These are phyloP conservation scores for Kwoniella shandongensis DNA, from an alignment of 768 basidiomycete species.

Conservation along the genomic window DNA sequence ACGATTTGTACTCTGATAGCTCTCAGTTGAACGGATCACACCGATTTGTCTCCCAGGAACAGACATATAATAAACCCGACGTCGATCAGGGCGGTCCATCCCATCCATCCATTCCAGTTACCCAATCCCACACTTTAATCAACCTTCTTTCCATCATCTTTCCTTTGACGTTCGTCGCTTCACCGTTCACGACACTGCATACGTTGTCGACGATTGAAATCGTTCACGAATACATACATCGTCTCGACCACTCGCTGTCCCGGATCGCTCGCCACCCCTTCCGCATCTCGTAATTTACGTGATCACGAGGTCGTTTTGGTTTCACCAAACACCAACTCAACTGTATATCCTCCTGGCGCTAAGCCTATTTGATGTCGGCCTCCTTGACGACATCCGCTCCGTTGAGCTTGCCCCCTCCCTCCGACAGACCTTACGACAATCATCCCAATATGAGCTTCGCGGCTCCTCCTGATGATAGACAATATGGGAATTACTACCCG, in stretches of 20 bases:
- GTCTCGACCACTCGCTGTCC: too few species aligned
- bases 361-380: conserved; percentile 15
- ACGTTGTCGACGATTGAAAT: too few species aligned
- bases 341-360: neutral
- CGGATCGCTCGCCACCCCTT: neutral
- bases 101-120: neutral
- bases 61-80: neutral
- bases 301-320: too few species aligned
- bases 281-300: too few species aligned
- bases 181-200: too few species aligned
- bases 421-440: conserved; percentile 17
- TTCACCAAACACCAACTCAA: too few species aligned
- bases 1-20: too few species aligned
- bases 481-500: conserved; percentile 22
- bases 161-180: too few species aligned
- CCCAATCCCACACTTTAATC: neutral
- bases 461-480: conserved; percentile 21
- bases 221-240: too few species aligned
- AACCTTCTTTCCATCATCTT: neutral
- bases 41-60: neutral
- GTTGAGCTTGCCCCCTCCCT: conserved; percentile 20
- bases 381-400: conserved; percentile 30
- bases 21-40: too few species aligned
- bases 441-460: conserved; percentile 22
- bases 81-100: conserved; percentile 14